Percentiles rank a stretch among this genome's conserved stretches.
These are phyloP conservation scores for Monosporascus sp. DNA, from an alignment of 2,329 filamentous ascomycete species.

Conservation along the genomic window DNA sequence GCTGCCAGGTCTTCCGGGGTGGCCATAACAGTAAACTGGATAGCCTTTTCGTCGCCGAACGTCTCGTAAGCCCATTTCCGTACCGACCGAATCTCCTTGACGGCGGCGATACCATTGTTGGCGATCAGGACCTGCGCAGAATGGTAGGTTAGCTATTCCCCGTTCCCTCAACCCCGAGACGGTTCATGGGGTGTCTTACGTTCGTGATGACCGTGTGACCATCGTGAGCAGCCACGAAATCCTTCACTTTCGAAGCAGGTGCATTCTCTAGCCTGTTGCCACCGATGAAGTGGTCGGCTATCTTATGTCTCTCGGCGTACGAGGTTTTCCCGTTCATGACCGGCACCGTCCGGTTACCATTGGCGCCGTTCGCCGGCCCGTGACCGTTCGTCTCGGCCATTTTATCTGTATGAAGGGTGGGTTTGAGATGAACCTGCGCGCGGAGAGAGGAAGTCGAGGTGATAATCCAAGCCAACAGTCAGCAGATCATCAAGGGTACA, in stretches of 20 bases:
- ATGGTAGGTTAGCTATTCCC: constrained; percentile 2
- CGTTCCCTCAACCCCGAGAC: neutral
- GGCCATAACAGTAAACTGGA: constrained; percentile 99
- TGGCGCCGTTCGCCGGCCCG: constrained; percentile 35
- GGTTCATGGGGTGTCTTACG: constrained; percentile 50
- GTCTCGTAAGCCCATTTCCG: constrained; percentile 99
- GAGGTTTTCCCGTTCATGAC: constrained; percentile 55
- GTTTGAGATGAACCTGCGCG: neutral
- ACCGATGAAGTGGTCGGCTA: constrained; percentile 93
- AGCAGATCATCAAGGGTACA: no score
- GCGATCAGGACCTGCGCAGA: constrained; percentile 80
- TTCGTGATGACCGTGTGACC: constrained; percentile 98
- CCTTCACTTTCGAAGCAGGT: constrained; percentile 81
- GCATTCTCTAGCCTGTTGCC: constrained; percentile 84
- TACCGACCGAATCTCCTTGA: constrained; percentile 98
- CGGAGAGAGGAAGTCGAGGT: no score
- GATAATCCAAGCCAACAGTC: no score
- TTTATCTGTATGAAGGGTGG: constrained; percentile 5
- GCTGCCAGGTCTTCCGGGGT: constrained; percentile 95
- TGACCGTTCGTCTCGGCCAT: constrained; percentile 21
- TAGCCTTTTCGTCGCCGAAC: constrained; percentile 95
- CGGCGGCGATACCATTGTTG: constrained; percentile 99
- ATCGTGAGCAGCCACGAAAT: constrained; percentile 85
- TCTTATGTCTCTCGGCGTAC: constrained; percentile 74
- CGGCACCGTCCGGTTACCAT: constrained; percentile 44